These are phyloP conservation scores for Endotrypanum monterogeii DNA, from an alignment of 208 protist genomes.

Conservation along the genomic window DNA sequence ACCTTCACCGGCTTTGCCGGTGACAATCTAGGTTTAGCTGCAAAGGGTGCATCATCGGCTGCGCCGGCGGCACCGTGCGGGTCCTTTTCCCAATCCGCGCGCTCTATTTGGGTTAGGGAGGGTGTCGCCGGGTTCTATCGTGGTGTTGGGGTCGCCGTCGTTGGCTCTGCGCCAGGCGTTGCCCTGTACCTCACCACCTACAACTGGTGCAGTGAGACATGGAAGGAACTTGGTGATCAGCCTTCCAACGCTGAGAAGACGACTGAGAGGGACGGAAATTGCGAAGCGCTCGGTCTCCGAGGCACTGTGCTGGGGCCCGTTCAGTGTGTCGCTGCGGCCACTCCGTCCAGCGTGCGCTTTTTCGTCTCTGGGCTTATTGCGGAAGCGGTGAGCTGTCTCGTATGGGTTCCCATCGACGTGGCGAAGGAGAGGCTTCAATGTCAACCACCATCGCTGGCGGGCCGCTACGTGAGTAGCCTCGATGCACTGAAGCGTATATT, in stretches of 20 bases:
- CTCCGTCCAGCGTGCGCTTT: constrained; percentile 41
- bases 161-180: constrained; percentile 77
- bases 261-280: background rate
- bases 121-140: constrained; percentile 81
- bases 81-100: constrained; percentile 23
- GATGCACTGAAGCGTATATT: constrained; percentile 70
- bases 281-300: background rate
- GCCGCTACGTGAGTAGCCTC: constrained; percentile 63
- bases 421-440: constrained; percentile 87
- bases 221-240: constrained; percentile 24
- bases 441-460: constrained; percentile 55
- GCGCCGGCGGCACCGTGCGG: background rate
- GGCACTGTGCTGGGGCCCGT: background rate
- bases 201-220: constrained; percentile 35
- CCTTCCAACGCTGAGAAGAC: background rate
- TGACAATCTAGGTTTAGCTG: constrained; percentile 5
- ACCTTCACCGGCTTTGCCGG: constrained; percentile 72
- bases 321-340: background rate
- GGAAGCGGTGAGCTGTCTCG: constrained; percentile 79
- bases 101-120: constrained; percentile 51
- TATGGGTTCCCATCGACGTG: constrained; percentile 92
- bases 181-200: constrained; percentile 84
- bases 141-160: constrained; percentile 68
- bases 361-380: constrained; percentile 71
- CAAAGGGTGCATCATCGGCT: background rate